Evolutionary conservation across 2,329 filamentous ascomycete genomes (phyloP).

Genomic region (Tolypocladium album): DNA sequence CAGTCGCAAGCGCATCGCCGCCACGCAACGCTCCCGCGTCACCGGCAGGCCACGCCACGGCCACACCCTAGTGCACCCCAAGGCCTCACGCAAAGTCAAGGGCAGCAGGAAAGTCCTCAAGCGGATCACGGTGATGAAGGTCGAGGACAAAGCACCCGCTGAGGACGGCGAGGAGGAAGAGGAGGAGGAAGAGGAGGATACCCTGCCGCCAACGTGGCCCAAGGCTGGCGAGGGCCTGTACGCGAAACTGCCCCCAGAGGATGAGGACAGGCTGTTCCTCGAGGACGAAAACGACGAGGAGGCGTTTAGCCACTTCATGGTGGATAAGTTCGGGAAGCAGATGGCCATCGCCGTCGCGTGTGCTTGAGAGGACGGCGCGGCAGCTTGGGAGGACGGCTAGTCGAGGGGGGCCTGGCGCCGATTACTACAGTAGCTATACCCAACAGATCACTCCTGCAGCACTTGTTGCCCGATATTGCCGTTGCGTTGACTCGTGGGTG

Average conservation of each 20-base stretch:
- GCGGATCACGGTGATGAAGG: conserved; percentile 13
- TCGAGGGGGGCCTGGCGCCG: not conserved
- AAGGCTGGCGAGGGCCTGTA: conserved; percentile 29
- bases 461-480: not conserved
- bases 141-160: conserved; percentile 14
- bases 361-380: conserved; percentile 6
- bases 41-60: conserved; percentile 18
- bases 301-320: conserved; percentile 32
- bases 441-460: not conserved
- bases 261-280: conserved; percentile 23
- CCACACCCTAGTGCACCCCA: conserved; percentile 14
- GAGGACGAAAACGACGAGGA: conserved; percentile 29
- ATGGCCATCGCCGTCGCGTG: conserved; percentile 18
- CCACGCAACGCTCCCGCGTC: conserved; percentile 5
- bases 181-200: conserved; percentile 8
- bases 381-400: not conserved
- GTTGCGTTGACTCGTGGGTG: too few relatives aligned
- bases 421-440: not conserved
- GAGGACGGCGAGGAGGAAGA: conserved; percentile 15
- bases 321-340: conserved; percentile 25
- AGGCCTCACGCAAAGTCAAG: conserved; percentile 19
- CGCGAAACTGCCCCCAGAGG: conserved; percentile 24
- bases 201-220: conserved; percentile 28
- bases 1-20: not conserved
- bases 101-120: conserved; percentile 22